phyloP scores from a whole-genome alignment of 163 green algal species.

The Trebouxia gelatinosa region DNA sequence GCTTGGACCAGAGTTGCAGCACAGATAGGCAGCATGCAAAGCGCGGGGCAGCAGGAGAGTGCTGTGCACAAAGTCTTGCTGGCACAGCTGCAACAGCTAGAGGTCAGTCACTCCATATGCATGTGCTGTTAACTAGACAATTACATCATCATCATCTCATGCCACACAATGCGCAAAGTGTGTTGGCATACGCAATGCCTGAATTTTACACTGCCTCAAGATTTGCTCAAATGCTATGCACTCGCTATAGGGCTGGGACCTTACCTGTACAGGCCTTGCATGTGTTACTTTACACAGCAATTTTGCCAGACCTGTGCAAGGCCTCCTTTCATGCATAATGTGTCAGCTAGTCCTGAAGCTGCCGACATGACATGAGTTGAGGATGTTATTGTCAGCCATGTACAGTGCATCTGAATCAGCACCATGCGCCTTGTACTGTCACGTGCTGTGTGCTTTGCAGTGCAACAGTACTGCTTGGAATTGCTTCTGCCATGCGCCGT shows the following conservation, averaged over 20 bases:
- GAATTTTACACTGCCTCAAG: not conserved
- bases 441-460: not conserved
- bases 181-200: too few species aligned
- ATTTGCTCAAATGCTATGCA: not conserved
- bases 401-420: too few species aligned
- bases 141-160: not conserved
- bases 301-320: too few species aligned
- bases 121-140: not conserved
- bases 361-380: too few species aligned
- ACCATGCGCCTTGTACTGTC: not conserved
- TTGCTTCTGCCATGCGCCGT: not conserved
- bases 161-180: too few species aligned
- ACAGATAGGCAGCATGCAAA: not conserved
- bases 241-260: not conserved
- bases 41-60: too few species aligned
- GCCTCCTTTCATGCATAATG: too few species aligned
- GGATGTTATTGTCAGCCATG: too few species aligned
- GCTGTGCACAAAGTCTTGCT: not conserved
- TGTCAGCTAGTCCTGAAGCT: too few species aligned
- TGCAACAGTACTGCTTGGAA: not conserved
- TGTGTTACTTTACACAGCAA: too few species aligned
- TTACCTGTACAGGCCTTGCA: not conserved
- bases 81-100: not conserved
- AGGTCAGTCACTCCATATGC: not conserved
- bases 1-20: conserved; percentile 53